These are phyloP conservation scores for Anthracocystis setariae DNA, from an alignment of 1,284 basidiomycete species.

Conservation along the genomic window DNA sequence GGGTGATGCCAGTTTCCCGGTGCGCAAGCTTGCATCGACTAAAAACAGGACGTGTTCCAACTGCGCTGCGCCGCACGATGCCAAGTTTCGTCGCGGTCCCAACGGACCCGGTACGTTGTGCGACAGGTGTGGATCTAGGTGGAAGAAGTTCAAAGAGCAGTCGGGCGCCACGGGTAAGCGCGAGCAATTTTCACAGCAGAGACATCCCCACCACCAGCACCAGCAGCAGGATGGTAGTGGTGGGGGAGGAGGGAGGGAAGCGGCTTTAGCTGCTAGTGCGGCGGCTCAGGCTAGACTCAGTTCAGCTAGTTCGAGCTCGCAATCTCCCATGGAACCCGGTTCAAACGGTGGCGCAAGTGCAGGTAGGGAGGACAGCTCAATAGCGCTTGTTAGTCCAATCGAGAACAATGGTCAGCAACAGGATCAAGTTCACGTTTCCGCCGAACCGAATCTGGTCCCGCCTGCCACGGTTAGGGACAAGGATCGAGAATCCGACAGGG, in stretches of 20 bases:
- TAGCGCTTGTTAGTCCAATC: slow-evolving; percentile 2
- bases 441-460: background rate
- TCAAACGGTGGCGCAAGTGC: background rate
- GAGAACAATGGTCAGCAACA: background rate
- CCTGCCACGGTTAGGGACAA: background rate
- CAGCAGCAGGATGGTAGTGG: background rate
- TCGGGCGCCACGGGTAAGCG: slow-evolving; percentile 16
- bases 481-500: slow-evolving; percentile 1
- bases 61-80: slow-evolving; percentile 51
- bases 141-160: slow-evolving; percentile 51
- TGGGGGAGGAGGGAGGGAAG: background rate
- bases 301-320: slow-evolving; percentile 22
- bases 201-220: background rate
- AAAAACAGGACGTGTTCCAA: slow-evolving; percentile 52
- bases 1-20: slow-evolving; percentile 12
- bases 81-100: slow-evolving; percentile 47
- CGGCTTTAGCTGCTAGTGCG: slow-evolving; percentile 5
- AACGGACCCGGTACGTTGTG: slow-evolving; percentile 53
- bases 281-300: slow-evolving; percentile 30
- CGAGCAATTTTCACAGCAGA: slow-evolving; percentile 4
- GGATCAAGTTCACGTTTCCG: background rate
- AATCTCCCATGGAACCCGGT: slow-evolving; percentile 24
- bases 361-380: background rate
- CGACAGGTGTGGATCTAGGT: slow-evolving; percentile 49
- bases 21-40: slow-evolving; percentile 52